Conservation (phyloP, 139 green algal genomes). For the Chlamydomonas applanata region DNA sequence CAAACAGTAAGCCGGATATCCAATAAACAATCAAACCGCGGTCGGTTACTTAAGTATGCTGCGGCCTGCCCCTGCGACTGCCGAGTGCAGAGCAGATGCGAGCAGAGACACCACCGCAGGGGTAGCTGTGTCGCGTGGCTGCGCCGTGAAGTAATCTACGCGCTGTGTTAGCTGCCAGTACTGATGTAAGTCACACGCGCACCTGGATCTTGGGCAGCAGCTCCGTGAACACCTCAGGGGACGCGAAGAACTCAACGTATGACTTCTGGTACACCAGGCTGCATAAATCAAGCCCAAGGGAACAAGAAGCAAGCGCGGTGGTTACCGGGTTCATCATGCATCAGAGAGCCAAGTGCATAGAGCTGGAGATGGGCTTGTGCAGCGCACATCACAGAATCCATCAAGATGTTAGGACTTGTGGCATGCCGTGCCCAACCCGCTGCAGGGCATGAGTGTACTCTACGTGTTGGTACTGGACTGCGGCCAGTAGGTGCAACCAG, state of each 20-base stretch:
- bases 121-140: neutral
- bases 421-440: no score
- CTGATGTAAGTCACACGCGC: conserved; percentile 22
- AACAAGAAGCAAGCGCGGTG: no score
- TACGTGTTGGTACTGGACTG: neutral
- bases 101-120: neutral
- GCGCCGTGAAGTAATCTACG: neutral
- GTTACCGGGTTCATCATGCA: no score
- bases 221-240: conserved; percentile 47
- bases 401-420: no score
- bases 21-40: neutral
- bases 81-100: neutral
- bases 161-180: neutral
- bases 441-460: neutral
- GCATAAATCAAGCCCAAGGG: no score
- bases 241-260: conserved; percentile 86
- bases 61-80: neutral
- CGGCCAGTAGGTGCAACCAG: neutral
- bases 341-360: no score
- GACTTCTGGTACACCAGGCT: conserved; percentile 80
- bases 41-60: neutral
- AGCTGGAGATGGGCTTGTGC: no score
- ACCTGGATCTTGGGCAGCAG: conserved; percentile 50
- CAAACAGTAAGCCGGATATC: neutral
- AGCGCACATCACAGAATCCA: no score